Percentiles rank a stretch among this genome's conserved stretches.
phyloP scores from a whole-genome alignment of 139 green algal genomes.

The Chlamydomonas sphaeroides region DNA sequence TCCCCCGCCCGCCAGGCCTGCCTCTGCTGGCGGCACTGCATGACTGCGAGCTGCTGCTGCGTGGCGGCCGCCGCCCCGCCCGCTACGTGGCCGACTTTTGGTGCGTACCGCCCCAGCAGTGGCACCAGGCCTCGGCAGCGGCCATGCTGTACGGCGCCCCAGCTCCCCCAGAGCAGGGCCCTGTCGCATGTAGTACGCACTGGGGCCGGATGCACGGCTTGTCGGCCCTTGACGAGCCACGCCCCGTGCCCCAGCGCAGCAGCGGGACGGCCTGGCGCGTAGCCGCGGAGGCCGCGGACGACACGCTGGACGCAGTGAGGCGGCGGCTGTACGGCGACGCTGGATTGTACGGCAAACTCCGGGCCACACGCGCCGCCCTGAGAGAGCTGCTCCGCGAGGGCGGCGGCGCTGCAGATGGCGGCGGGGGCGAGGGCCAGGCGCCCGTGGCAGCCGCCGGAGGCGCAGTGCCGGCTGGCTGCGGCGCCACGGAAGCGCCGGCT shows the following conservation, averaged over 20 bases:
- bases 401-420: background rate
- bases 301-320: too few species aligned
- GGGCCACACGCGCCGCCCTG: too few species aligned
- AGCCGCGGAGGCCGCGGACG: background rate
- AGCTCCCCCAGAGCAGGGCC: background rate
- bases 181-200: background rate
- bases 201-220: too few species aligned
- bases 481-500: background rate
- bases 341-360: background rate
- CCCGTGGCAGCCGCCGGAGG: too few species aligned
- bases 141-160: background rate
- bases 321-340: background rate
- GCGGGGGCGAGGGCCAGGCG: background rate
- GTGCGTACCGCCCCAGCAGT: background rate
- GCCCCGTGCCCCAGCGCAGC: too few species aligned
- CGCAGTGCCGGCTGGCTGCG: too few species aligned
- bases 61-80: constrained; percentile 10
- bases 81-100: constrained; percentile 20
- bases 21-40: constrained; percentile 14
- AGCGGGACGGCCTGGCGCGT: background rate
- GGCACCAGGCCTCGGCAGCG: background rate
- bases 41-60: constrained; percentile 25
- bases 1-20: background rate
- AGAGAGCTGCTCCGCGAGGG: too few species aligned
- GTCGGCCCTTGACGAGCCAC: too few species aligned